Evolutionary conservation across 192 early-diverging fungal species (phyloP).

Genomic region (Backusella parvicylindrica): DNA sequence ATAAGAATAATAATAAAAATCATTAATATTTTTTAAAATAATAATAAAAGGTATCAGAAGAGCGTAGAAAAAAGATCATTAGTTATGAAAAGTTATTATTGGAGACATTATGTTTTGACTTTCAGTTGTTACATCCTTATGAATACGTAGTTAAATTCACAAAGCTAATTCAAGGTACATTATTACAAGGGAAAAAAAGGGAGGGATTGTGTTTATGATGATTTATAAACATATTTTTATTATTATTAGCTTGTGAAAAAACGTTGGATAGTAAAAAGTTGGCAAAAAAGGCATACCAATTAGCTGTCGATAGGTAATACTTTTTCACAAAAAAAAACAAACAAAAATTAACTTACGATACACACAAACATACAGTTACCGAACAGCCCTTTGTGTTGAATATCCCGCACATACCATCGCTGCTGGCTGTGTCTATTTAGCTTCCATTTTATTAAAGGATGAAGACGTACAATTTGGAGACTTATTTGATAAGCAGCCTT

Average conservation of each 20-base stretch:
- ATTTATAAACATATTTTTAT: background rate
- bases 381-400: constrained; percentile 53
- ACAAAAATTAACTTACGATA: background rate
- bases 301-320: constrained; percentile 27
- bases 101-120: constrained; percentile 79
- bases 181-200: background rate
- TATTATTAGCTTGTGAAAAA: constrained; percentile 13
- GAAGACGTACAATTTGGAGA: constrained; percentile 30
- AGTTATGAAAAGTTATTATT: constrained; percentile 69
- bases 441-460: constrained; percentile 37
- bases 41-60: constrained; percentile 54
- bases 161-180: constrained; percentile 56
- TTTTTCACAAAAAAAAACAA: background rate
- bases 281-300: constrained; percentile 35
- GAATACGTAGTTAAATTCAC: constrained; percentile 70
- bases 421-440: constrained; percentile 58
- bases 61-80: constrained; percentile 61
- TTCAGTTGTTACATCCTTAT: constrained; percentile 72
- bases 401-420: constrained; percentile 65
- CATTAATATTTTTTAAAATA: background rate
- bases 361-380: constrained; percentile 45
- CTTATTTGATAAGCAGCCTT: constrained; percentile 35
- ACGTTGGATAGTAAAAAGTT: constrained; percentile 39
- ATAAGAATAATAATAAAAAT: background rate
- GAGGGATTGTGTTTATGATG: background rate